Evolutionary conservation across 2,329 filamentous ascomycete genomes (phyloP).

Genomic region (Ophiostoma sp.): DNA sequence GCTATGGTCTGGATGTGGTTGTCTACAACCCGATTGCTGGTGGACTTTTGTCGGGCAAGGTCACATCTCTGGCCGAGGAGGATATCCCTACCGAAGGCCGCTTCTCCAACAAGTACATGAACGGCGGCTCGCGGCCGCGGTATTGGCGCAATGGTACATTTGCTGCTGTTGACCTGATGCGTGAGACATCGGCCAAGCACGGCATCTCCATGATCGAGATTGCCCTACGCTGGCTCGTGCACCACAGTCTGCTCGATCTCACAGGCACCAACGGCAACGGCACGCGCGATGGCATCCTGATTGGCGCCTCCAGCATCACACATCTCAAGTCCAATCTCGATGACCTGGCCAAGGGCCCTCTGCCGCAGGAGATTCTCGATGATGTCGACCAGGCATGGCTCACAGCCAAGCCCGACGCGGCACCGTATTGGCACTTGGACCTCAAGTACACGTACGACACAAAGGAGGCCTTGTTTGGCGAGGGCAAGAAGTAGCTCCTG

Average conservation of each 20-base stretch:
- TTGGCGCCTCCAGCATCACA: slow-evolving; percentile 53
- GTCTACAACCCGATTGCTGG: slow-evolving; percentile 69
- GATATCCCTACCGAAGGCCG: slow-evolving; percentile 57
- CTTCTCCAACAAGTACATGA: slow-evolving; percentile 51
- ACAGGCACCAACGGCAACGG: background rate
- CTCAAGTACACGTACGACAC: slow-evolving; percentile 64
- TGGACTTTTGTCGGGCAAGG: slow-evolving; percentile 63
- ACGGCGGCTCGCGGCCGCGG: slow-evolving; percentile 45
- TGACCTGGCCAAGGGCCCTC: slow-evolving; percentile 60
- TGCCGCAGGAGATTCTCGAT: slow-evolving; percentile 70
- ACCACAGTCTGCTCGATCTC: slow-evolving; percentile 55
- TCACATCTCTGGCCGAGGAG: slow-evolving; percentile 28
- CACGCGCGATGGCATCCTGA: slow-evolving; percentile 49
- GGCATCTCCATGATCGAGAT: slow-evolving; percentile 61
- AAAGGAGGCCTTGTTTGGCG: slow-evolving; percentile 52
- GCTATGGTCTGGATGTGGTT: slow-evolving; percentile 64
- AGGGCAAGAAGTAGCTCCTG: slow-evolving; percentile 24
- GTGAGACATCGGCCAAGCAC: slow-evolving; percentile 58
- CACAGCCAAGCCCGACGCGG: slow-evolving; percentile 53
- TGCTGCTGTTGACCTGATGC: slow-evolving; percentile 57
- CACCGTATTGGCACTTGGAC: slow-evolving; percentile 54
- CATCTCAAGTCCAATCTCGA: slow-evolving; percentile 56
- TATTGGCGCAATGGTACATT: slow-evolving; percentile 59
- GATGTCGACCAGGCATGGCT: slow-evolving; percentile 72
- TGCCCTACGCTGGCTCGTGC: slow-evolving; percentile 62